Evolutionary conservation across 306 rosid genomes (phyloP).

Genomic region (Quercus rubra): DNA sequence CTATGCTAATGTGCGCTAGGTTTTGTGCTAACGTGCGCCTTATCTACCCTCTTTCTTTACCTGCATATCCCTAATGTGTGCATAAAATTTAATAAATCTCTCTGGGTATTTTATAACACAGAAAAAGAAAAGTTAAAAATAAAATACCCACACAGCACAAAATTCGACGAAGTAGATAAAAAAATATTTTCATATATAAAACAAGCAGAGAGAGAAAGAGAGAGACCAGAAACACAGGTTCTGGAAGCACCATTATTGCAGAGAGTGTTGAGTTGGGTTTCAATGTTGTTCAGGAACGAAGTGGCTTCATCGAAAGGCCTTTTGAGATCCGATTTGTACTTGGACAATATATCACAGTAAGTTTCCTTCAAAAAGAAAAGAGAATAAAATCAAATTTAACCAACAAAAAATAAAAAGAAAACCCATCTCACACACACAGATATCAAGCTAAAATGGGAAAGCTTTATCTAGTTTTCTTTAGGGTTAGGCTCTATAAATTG

Average conservation of each 20-base stretch:
- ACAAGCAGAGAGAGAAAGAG: slow-evolving; percentile 14
- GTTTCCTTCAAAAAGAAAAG: slow-evolving; percentile 39
- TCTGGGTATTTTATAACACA: neutral
- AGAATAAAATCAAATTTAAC: neutral
- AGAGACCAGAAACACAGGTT: slow-evolving; percentile 40
- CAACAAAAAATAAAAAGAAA: neutral
- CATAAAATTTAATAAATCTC: neutral
- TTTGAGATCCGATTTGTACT: slow-evolving; percentile 58
- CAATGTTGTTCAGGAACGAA: slow-evolving; percentile 56
- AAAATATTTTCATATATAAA: neutral
- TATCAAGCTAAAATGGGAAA: neutral
- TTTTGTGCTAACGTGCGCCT: slow-evolving; percentile 9
- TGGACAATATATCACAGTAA: slow-evolving; percentile 48
- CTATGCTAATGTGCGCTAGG: neutral
- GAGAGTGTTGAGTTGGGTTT: slow-evolving; percentile 59
- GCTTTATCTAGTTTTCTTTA: neutral
- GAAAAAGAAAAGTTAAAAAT: neutral
- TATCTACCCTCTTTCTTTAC: neutral
- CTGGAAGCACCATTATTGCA: slow-evolving; percentile 16
- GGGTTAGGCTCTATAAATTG: slow-evolving; percentile 28
- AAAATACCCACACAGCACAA: neutral
- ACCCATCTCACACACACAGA: neutral
- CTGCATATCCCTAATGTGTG: neutral
- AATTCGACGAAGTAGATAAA: neutral
- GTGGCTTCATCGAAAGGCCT: slow-evolving; percentile 67